phyloP scores from a whole-genome alignment of 371 early-diverging fungal genomes.

The Capillidium heterosporum region DNA sequence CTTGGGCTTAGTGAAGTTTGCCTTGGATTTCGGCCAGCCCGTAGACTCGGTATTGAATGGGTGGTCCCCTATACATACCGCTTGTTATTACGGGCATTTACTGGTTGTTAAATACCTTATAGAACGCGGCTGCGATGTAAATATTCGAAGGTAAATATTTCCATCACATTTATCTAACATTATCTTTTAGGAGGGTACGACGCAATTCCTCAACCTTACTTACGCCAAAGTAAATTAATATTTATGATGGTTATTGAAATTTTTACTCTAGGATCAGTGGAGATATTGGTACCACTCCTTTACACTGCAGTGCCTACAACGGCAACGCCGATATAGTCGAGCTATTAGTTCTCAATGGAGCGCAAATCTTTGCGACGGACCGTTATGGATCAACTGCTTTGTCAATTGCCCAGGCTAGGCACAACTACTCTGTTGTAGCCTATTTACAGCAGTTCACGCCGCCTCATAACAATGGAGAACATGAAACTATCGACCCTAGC shows the following conservation, averaged over 20 bases:
- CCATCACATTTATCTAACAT: no score
- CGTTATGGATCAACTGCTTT: not conserved
- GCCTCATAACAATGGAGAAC: not conserved
- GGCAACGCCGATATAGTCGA: not conserved
- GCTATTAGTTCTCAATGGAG: not conserved
- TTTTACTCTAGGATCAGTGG: not conserved
- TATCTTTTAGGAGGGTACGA: no score
- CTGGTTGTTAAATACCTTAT: slow-evolving; percentile 47
- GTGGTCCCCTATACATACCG: slow-evolving; percentile 45
- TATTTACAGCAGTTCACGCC: not conserved
- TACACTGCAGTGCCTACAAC: not conserved
- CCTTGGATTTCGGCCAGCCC: slow-evolving; percentile 46
- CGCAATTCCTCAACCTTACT: no score
- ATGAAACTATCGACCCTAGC: not conserved
- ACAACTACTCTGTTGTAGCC: not conserved
- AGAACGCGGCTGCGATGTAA: slow-evolving; percentile 50
- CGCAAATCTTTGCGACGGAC: not conserved
- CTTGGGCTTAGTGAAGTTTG: slow-evolving; percentile 48
- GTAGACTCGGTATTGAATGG: slow-evolving; percentile 49
- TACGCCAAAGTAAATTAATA: not conserved
- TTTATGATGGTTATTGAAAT: not conserved
- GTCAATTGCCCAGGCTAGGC: not conserved
- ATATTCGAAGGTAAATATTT: slow-evolving; percentile 28
- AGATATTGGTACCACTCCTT: not conserved
- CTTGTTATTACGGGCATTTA: slow-evolving; percentile 39